Conservation (phyloP, 106 monocot genomes). For the Triglochin maritima region DNA sequence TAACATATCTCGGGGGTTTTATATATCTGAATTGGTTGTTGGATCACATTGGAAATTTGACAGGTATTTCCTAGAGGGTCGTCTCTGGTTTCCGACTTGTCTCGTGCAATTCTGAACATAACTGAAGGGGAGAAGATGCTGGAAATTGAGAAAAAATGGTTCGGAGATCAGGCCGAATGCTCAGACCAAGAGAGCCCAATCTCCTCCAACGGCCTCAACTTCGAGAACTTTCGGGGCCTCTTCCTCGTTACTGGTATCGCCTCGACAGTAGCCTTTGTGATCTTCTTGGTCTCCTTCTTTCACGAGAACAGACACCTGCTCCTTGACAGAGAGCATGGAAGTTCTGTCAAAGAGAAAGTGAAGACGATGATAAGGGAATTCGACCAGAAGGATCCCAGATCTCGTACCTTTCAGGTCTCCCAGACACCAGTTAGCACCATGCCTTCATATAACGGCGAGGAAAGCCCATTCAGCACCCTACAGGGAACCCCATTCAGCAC, state of each 20-base stretch:
- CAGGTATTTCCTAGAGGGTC: slow-evolving; percentile 29
- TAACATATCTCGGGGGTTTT: not conserved
- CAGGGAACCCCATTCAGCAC: not conserved
- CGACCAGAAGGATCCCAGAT: slow-evolving; percentile 9
- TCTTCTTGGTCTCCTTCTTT: slow-evolving; percentile 5
- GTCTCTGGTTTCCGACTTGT: slow-evolving; percentile 15
- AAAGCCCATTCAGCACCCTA: slow-evolving; percentile 19
- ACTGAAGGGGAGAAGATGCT: slow-evolving; percentile 18
- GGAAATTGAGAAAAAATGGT: slow-evolving; percentile 27
- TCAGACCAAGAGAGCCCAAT: not conserved
- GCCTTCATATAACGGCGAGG: not conserved
- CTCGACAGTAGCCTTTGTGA: not conserved
- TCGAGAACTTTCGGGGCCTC: slow-evolving; percentile 23
- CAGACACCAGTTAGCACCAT: not conserved
- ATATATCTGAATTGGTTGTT: not conserved
- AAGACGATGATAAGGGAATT: slow-evolving; percentile 14
- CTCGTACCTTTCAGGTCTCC: not conserved
- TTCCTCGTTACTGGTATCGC: slow-evolving; percentile 29
- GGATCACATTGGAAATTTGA: too few species aligned
- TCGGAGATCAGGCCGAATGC: slow-evolving; percentile 16
- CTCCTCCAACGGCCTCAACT: slow-evolving; percentile 11
- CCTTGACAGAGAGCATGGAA: not conserved
- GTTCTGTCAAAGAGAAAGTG: not conserved
- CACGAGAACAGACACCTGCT: slow-evolving; percentile 2
- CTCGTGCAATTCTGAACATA: slow-evolving; percentile 21